Evolutionary conservation across 805 yeast genomes (phyloP), one percentile per base, ranked within the genome.

Genomic region (Myxozyma neotropica): DNA sequence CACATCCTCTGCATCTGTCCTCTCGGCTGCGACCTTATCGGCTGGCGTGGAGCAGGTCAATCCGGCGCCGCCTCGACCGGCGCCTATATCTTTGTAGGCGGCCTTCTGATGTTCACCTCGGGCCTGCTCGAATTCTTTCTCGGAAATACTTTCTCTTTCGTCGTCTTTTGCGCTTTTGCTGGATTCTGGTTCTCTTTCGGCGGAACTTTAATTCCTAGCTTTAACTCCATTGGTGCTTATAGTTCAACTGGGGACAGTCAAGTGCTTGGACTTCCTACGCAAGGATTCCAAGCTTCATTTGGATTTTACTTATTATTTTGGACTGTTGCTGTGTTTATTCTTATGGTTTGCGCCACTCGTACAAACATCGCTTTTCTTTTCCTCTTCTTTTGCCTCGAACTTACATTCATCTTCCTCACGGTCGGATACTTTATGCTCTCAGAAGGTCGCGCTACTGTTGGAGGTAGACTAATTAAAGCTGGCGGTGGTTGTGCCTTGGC

Each of bases 121-220:
- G 68, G 66, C 13, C 47, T 64, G 17, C 47, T 64, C 49, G 68
- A 65, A 50, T 59, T 65, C 29, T 33, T 65, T 49, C 64, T 64
- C 40, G 68, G 68, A 19, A 65, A 65, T 57, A 61, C 68, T 13
- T 65, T 61, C 43, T 52, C 68, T 10, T 65, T 64, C 38, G 65
- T 60, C 39, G 63, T 61, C 23, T 64, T 64, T 39, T 46, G 61
- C 43, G 50, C 50, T n/a, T 60, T 62, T 26, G 58, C 62, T 12
- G 64, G 61, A 21, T 65, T 55, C 45, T 65, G 68, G 68, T 42
- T 65, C 38, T 39, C 68, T 21, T 49, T 64, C 31, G 66, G 48
- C 35, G 61, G 57, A 36, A 57, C 57, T 23, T 43, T 64, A 19
- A 58, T 54, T 26, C 68, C 68, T 3, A 15, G 52, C 26, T 65